Evolutionary conservation across 1,284 basidiomycete genomes (phyloP), one percentile per base, ranked within the genome.

Genomic region (Irpex sp.): DNA sequence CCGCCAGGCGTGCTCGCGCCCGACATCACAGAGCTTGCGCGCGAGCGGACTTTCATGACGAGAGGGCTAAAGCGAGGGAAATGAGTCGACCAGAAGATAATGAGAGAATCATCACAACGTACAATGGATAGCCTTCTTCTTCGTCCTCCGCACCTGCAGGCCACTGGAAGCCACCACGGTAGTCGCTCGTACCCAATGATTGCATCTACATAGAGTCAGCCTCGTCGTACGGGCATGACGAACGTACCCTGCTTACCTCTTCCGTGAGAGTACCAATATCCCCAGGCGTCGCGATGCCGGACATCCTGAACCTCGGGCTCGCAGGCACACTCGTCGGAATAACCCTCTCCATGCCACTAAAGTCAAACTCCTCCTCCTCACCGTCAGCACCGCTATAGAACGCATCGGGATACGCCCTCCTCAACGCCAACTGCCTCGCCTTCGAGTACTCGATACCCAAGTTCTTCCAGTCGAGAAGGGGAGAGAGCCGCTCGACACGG

Each of bases 381-480:
- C 80, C 75, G 36, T 80, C 84, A 33, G 75, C 81, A 2, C 71
- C 73, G 39, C 79, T 80, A 66, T 83, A 87, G 78, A 98, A 99
- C 63, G 92, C 89, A 70, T 98, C 95, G 0, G 97, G 97, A 76
- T 99, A 98, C 9, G 97, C 97, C 57, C 97, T 83, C 67, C 97
- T 82, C 61, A 99, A 82, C 31, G 95, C 95, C 61, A 98, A 81
- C 78, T 97, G 95, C 58, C 97, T 82, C 43, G 94, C 93, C 81
- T 98, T 99, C 74, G 91, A 90, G 77, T 99, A 99, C 77, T 99
- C 97, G 68, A 98, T 87, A 4, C 97, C 97, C 31, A 99, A 80
- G 70, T 95, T 94, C 82, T 99, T 99, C 97, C 97, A 98, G 77
- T 99, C 97, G 64, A 99, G 82, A 61, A 99, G 77, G 53, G 97